Base-by-base conservation (phyloP, 139 green algal genomes). In the Haematococcus sp. region DNA sequence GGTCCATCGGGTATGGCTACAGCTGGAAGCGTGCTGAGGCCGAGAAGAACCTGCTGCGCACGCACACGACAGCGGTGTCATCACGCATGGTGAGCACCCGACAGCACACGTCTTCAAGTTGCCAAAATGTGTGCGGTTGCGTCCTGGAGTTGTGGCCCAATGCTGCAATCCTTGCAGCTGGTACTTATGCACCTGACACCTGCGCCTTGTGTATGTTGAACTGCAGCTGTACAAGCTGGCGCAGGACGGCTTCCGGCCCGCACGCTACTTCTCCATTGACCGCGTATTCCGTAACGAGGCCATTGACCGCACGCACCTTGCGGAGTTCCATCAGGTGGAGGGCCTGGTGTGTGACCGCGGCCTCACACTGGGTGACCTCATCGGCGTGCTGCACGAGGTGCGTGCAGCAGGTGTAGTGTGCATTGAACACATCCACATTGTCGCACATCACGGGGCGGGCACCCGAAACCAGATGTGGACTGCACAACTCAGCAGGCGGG, bases 231-330 rank as follows among this genome's bases (percentile, higher is more conserved):
- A 94, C 80, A 73, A 84, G 52, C 77, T 94, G 23, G 87, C 87
- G 61, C 85, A 89, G 76, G 81, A 81, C 20, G 74, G 78, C 60
- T 84, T 85, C 73, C 70, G 61, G 59, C 76, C 76, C 65, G 81
- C 74, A 23, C 79, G 78, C 70, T 83, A 83, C 81, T 87, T 83
- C 70, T 82, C 89, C 68, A 94, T 99, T 63, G 96, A 99, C 81
- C 85, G 96, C 54, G 96, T 99, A 64, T 99, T 99, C 90, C 84
- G 96, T 15, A 99, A 99, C 77, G 96, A 99, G 83, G 90, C 90
- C n/a, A 90, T 99, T 23, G 96, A 99, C 86, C 74, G 92, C 19
- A 99, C 96, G 17, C 96, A 99, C 83, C 78, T 99, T 69, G 96
- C 96, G 2, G 96, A 99, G 86, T 99, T 99, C 78, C 96, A 99